Evolutionary conservation across 2,329 filamentous ascomycete genomes (phyloP), one percentile per base, ranked within the genome.

Genomic region (Pyricularia sp.): DNA sequence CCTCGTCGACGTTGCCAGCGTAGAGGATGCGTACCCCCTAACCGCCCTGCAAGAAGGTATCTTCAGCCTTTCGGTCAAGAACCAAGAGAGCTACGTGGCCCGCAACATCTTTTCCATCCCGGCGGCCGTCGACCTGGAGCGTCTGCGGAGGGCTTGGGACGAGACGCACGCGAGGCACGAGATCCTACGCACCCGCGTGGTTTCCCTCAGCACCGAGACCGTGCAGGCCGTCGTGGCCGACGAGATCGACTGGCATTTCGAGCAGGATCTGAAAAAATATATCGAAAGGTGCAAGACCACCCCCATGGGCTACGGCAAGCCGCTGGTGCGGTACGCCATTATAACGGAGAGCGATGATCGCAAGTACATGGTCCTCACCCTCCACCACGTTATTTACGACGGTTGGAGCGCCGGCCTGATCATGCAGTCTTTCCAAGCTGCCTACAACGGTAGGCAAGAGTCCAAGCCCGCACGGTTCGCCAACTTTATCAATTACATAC

Each of bases 291-390:
- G 50, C n/a, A 58, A 58, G n/a, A 68, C n/a, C 55, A 72, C 75
- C 5, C 68, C 76, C 0, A 81, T 83, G 74, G 78, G 79, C n/a
- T 77, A 84, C 1, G 82, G 82, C 11, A 80, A 75, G 68, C 78
- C 81, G 3, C 77, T 85, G 11, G 79, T 82, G 3, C 79, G 82
- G 7, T 84, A 81, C 67, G 81, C 80, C 5, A 73, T 84, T 14
- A 76, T 84, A 14, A 69, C 75, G 3, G 76, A 79, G 36, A 70
- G 73, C 7, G 74, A 74, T 9, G 75, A 73, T 50, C 66, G 42
- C 64, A 70, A 66, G 6, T 70, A 67, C 1, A 73, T 74, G 50
- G 66, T 70, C 7, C 73, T 71, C 71, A 73, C 72, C 0, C 70
- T 70, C 0, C 73, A 75, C 50, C 73, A 75, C 68, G 71, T 71